phyloP scores from a whole-genome alignment of 225 moss, liverwort and hornwort genomes.

The Physcomitrellopsis africana region DNA sequence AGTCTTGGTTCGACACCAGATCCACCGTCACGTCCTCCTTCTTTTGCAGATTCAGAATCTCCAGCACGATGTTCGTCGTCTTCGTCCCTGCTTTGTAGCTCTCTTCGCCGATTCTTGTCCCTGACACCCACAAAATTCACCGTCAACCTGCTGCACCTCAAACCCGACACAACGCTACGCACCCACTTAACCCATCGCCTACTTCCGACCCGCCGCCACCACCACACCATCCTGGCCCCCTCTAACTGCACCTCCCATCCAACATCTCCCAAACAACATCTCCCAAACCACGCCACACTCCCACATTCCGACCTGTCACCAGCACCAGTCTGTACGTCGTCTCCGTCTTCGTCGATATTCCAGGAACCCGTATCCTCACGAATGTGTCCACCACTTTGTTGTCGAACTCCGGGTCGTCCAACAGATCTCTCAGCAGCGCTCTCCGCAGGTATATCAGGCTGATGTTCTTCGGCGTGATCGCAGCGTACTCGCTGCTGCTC shows the following conservation, averaged over 20 bases:
- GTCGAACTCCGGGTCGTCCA: slow-evolving; percentile 90
- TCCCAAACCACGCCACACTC: not conserved
- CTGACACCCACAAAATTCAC: slow-evolving; percentile 35
- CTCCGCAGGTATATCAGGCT: slow-evolving; percentile 87
- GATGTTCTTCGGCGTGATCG: slow-evolving; percentile 87
- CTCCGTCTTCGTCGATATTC: slow-evolving; percentile 84
- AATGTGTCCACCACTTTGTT: slow-evolving; percentile 86
- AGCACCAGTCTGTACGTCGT: slow-evolving; percentile 95
- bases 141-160: slow-evolving; percentile 1
- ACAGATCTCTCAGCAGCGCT: slow-evolving; percentile 75
- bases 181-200: not conserved
- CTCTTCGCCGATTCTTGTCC: slow-evolving; percentile 83
- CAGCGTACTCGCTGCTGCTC: slow-evolving; percentile 76
- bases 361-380: slow-evolving; percentile 94
- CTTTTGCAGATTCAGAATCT: slow-evolving; percentile 90
- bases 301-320: slow-evolving; percentile 61
- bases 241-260: not conserved
- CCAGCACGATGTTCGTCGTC: slow-evolving; percentile 79
- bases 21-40: slow-evolving; percentile 97
- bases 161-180: not conserved
- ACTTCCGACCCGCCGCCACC: not conserved
- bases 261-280: not conserved
- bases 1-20: slow-evolving; percentile 94
- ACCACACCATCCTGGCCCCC: not conserved
- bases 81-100: slow-evolving; percentile 89